These are phyloP conservation scores for Fusarium continuum DNA, from an alignment of 2,329 filamentous ascomycete genomes.

Conservation along the genomic window DNA sequence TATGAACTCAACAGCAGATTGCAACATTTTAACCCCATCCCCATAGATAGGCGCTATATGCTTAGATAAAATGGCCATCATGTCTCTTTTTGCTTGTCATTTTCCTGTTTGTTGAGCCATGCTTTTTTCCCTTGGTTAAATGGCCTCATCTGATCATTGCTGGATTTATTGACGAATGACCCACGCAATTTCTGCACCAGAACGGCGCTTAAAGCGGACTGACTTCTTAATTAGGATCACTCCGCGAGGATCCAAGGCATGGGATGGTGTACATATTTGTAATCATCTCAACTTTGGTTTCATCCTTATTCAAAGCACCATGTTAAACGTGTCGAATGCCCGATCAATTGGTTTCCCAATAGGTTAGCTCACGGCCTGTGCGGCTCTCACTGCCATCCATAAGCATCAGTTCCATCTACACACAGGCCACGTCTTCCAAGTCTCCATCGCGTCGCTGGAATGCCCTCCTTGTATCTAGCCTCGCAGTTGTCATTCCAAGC, in stretches of 20 bases:
- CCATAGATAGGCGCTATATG: too few species aligned
- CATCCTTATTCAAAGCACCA: background rate
- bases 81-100: background rate
- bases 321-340: slow-evolving; percentile 17
- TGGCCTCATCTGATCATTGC: background rate
- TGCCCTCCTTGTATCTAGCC: slow-evolving; percentile 28
- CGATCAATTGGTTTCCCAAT: slow-evolving; percentile 36
- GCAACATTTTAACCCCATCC: too few species aligned
- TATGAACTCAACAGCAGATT: too few species aligned
- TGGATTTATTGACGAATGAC: background rate
- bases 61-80: too few species aligned
- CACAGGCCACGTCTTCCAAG: background rate
- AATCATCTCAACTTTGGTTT: background rate
- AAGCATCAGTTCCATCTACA: slow-evolving; percentile 27
- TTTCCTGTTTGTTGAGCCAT: background rate
- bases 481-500: slow-evolving; percentile 23
- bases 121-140: background rate
- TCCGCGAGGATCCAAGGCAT: background rate
- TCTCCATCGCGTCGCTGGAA: background rate
- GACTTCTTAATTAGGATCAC: background rate
- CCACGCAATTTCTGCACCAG: background rate
- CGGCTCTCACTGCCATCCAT: slow-evolving; percentile 19
- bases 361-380: slow-evolving; percentile 34
- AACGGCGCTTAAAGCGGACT: background rate
- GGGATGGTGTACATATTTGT: background rate